Evolutionary conservation across 202 grass and related monocot species (phyloP), one percentile per base, ranked within the genome.

Genomic region (Saccharum hybrid): DNA sequence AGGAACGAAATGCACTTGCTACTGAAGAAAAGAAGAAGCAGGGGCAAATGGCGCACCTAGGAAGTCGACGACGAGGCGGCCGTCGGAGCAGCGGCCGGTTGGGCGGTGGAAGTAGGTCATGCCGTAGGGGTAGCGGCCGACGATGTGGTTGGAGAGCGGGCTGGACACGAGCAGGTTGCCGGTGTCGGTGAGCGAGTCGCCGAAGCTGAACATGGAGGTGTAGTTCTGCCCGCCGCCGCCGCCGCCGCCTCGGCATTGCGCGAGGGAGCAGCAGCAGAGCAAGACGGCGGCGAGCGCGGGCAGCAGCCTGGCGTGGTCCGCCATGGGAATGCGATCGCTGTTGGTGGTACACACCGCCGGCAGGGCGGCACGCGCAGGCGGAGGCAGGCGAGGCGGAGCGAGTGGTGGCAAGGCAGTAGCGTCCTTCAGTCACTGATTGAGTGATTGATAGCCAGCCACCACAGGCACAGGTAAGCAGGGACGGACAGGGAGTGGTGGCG

Each of bases 121-220:
- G 92, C 94, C 94, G 37, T 97, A 97, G 19, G 94, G 94, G 72
- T 87, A 88, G 15, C 69, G 80, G 79, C 85, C 88, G 82, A 90
- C 88, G 71, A 75, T 88, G 63, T 36, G 72, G 86, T 88, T 88
- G 42, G 88, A 88, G 85, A 86, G 68, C 56, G 84, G 85, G 59
- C 80, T 88, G 51, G 87, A 84, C 67, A 82, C 78, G 34, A 82
- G 79, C 34, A 97, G 87, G 71, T 97, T 97, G 36, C 92, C 94
- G 30, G 94, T 93, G 83, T 97, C 94, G 5, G 92, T 87, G 18
- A 92, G 92, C 59, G 94, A 97, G 67, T 97, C 94, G 30, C 94
- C 94, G 63, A 97, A 97, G 84, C 92, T 94, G 86, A 94, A 97
- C 71, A 97, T 84, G 5, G 92, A 88, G 31, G 84, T 89, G 80